Percentiles rank a stretch among this genome's conserved stretches.
These are phyloP conservation scores for Clathrospora elynae DNA, from an alignment of 2,329 filamentous ascomycete genomes.

Conservation along the genomic window DNA sequence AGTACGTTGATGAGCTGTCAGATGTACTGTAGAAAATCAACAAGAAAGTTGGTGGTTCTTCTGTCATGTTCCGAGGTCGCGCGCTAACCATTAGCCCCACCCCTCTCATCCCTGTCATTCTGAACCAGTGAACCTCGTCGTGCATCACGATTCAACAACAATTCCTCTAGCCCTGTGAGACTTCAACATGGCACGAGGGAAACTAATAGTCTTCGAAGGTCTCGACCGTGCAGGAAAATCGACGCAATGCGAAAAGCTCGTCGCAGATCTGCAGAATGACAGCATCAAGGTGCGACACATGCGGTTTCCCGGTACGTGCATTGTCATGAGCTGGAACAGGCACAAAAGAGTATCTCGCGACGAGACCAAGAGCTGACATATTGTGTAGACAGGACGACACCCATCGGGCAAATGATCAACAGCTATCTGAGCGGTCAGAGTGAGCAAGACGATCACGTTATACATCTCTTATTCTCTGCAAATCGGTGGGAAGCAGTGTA, in stretches of 20 bases:
- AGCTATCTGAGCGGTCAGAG: constrained; percentile 74
- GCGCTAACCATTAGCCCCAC: not conserved
- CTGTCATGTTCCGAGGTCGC: no score
- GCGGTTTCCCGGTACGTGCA: constrained; percentile 66
- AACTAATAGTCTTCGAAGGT: constrained; percentile 84
- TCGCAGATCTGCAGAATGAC: constrained; percentile 56
- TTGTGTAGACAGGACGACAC: constrained; percentile 72
- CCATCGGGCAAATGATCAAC: constrained; percentile 87
- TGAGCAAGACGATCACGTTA: constrained; percentile 82
- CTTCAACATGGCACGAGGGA: constrained; percentile 61
- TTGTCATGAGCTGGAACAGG: not conserved
- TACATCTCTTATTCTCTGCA: constrained; percentile 87
- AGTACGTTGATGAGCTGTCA: no score
- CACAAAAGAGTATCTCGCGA: constrained; percentile 1
- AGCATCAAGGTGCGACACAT: constrained; percentile 63
- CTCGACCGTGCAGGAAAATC: constrained; percentile 91
- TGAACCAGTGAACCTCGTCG: no score
- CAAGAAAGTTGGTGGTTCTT: no score
- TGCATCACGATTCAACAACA: not conserved
- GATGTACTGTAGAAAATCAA: no score
- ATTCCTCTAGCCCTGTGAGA: not conserved
- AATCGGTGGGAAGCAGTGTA: constrained; percentile 79
- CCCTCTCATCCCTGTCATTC: not conserved
- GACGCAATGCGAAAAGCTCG: constrained; percentile 78
- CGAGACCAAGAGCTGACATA: constrained; percentile 2